Evolutionary conservation across 345 rosid species (phyloP), one percentile per base, ranked within the genome.

Genomic region (Eucalyptus albens): DNA sequence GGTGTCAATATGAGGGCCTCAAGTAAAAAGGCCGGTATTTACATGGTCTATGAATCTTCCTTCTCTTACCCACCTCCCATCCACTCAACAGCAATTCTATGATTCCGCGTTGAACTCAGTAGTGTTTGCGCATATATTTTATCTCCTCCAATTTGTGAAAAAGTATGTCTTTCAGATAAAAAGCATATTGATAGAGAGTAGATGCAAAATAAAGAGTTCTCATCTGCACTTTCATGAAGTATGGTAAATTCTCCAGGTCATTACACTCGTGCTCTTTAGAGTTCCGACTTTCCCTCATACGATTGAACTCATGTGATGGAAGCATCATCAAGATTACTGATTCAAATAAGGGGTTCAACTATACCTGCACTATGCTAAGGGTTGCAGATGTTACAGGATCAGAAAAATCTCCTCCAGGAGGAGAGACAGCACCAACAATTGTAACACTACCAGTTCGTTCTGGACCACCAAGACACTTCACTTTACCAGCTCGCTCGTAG

Each of bases 381-480:
- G 99, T 98, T 85, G 99, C 99, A 93, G 99, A 96, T 55, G 99
- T 98, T 87, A 98, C 99, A 89, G 99, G 99, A 91, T 98, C 99
- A 15, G 99, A 98, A 92, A 98, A 98, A 93, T 98, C 99, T 93
- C 99, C 99, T 91, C 99, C 99, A 89, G 99, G 99, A 92, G 99
- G 99, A 88, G 99, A 98, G 89, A 97, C 99, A 51, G 99, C 99
- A 92, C 99, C 99, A 90, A 98, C 99, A 93, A 98, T 97, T 88
- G 99, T 98, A 89, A 98, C 99, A 95, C 99, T 98, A 45, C 99
- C 99, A 29, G 93, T 95, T 92, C 99, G 99, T 89, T 96, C 99
- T 88, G 99, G 99, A 47, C 97, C 96, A 88, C 99, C 99, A 47
- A 98, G 98, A 91, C 99, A 98, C 92, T 96, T 97, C 86, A 98